These are phyloP conservation scores for Leccinellum rugosiceps DNA, from an alignment of 768 basidiomycete genomes.

Conservation along the genomic window DNA sequence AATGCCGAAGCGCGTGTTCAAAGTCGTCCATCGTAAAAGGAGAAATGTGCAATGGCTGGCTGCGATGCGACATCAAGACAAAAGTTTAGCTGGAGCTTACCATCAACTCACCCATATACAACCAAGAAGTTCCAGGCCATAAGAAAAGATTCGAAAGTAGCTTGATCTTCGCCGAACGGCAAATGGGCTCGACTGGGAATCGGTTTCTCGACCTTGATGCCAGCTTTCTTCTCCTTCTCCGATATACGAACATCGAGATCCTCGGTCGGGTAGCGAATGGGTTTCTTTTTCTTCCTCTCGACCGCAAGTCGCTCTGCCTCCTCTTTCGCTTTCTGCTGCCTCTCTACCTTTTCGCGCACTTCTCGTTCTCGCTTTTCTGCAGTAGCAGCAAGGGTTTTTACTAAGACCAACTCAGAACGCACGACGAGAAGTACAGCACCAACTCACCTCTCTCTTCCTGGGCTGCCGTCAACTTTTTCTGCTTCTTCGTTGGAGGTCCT, in stretches of 20 bases:
- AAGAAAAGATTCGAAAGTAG: constrained; percentile 78
- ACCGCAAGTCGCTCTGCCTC: constrained; percentile 69
- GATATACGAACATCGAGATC: constrained; percentile 79
- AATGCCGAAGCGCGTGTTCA: constrained; percentile 82
- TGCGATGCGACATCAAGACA: constrained; percentile 31
- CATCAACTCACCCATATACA: constrained; percentile 76
- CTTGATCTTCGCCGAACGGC: constrained; percentile 64
- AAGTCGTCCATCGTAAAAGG: constrained; percentile 91
- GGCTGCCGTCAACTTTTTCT: constrained; percentile 70
- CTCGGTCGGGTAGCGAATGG: constrained; percentile 89
- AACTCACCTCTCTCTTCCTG: constrained; percentile 70
- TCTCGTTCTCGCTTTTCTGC: constrained; percentile 70
- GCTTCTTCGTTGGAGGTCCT: constrained; percentile 75
- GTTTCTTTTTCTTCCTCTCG: constrained; percentile 86
- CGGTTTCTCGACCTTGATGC: constrained; percentile 66
- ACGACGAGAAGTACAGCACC: neutral
- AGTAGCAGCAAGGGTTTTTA: constrained; percentile 31
- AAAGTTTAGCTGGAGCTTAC: neutral
- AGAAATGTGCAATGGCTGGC: constrained; percentile 85
- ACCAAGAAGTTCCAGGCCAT: constrained; percentile 94
- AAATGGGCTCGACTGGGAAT: constrained; percentile 56
- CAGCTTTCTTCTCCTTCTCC: constrained; percentile 81
- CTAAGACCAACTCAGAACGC: constrained; percentile 16
- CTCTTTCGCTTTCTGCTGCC: constrained; percentile 60
- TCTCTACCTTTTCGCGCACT: constrained; percentile 65